Conservation (phyloP, 345 rosid genomes). For the Microcos paniculata region DNA sequence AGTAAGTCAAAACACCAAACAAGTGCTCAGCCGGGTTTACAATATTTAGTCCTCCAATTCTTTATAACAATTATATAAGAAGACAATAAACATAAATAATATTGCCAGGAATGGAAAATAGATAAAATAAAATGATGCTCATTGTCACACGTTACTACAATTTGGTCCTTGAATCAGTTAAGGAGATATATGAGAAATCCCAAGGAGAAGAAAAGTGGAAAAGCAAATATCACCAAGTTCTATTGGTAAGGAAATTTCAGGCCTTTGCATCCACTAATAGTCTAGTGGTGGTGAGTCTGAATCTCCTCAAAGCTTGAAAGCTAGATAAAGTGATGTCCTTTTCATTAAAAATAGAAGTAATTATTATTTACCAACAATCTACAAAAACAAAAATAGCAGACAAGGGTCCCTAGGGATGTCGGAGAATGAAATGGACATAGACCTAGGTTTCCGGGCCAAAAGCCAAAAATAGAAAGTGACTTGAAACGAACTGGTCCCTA, state of each 20-base stretch:
- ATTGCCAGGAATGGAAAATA: not conserved
- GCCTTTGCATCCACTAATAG: slow-evolving; percentile 44
- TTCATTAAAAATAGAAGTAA: slow-evolving; percentile 22
- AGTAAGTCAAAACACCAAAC: not conserved
- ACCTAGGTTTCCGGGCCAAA: slow-evolving; percentile 59
- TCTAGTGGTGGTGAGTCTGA: slow-evolving; percentile 38
- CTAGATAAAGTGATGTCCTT: slow-evolving; percentile 28
- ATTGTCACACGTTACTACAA: slow-evolving; percentile 5
- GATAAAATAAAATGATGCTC: slow-evolving; percentile 11
- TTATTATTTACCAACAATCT: slow-evolving; percentile 25
- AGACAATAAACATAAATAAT: slow-evolving; percentile 22
- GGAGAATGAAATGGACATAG: slow-evolving; percentile 57
- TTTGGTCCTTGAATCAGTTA: slow-evolving; percentile 24
- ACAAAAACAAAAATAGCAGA: slow-evolving; percentile 36
- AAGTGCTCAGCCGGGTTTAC: not conserved
- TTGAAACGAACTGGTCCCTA: slow-evolving; percentile 50
- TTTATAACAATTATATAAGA: slow-evolving; percentile 19
- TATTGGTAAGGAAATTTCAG: slow-evolving; percentile 43
- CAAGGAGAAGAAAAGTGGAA: not conserved
- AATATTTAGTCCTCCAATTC: not conserved
- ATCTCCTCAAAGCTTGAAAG: slow-evolving; percentile 26
- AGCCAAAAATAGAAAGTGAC: slow-evolving; percentile 51
- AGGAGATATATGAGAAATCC: slow-evolving; percentile 14
- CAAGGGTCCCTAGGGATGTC: slow-evolving; percentile 66
- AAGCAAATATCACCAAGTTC: slow-evolving; percentile 25